Percentiles rank a stretch among this genome's conserved stretches.
Evolutionary conservation across 2,329 filamentous ascomycete genomes (phyloP).

Genomic region (Fusarium pseudoanthophilum): DNA sequence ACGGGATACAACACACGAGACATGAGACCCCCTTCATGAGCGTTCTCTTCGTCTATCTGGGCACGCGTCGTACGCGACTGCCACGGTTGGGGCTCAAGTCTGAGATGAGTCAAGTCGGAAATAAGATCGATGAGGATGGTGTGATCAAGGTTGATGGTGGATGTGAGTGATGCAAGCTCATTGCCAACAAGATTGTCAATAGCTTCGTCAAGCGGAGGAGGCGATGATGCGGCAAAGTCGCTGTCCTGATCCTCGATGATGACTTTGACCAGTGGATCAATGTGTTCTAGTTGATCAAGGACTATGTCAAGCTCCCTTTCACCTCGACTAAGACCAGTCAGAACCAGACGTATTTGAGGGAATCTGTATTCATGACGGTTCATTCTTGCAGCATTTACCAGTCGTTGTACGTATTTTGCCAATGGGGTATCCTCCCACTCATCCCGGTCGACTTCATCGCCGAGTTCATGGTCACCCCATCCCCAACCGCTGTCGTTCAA

Average conservation of each 20-base stretch:
- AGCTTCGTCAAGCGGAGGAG: conserved; percentile 43
- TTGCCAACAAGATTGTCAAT: conserved; percentile 48
- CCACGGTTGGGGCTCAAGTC: conserved; percentile 49
- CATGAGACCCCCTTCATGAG: conserved; percentile 47
- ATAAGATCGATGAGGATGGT: conserved; percentile 55
- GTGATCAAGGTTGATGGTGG: conserved; percentile 55
- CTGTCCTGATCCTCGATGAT: conserved; percentile 47
- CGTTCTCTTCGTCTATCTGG: conserved; percentile 52
- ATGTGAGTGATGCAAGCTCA: conserved; percentile 48
- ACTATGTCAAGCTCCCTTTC: conserved; percentile 47
- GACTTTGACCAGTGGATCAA: conserved; percentile 49
- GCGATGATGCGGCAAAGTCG: conserved; percentile 39
- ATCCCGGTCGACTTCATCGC: conserved; percentile 46
- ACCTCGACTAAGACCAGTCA: conserved; percentile 48
- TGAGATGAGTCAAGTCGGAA: conserved; percentile 53
- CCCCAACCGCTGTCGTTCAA: conserved; percentile 56
- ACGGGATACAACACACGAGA: conserved; percentile 51
- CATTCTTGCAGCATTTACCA: conserved; percentile 51
- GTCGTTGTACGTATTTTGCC: conserved; percentile 47
- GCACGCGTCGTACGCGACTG: conserved; percentile 47
- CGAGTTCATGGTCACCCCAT: conserved; percentile 51
- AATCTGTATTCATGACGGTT: conserved; percentile 52
- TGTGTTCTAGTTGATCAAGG: conserved; percentile 45
- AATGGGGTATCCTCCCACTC: conserved; percentile 52
- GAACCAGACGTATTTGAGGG: conserved; percentile 50